Evolutionary conservation across 1,284 basidiomycete genomes (phyloP).

Genomic region (Apiotrichum siamense): DNA sequence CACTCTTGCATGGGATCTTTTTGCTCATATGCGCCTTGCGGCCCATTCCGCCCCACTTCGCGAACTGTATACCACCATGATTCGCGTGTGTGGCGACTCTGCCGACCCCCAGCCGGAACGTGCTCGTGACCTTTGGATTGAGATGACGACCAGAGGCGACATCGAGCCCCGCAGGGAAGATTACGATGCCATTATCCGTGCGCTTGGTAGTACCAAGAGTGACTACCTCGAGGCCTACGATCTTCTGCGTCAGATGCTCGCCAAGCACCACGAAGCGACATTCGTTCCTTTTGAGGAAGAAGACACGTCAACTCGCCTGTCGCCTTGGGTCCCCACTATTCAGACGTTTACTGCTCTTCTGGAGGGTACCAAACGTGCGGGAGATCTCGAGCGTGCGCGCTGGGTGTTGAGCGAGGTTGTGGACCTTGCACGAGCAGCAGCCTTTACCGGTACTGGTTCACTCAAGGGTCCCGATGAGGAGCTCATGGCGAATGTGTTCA

Average conservation of each 20-base stretch:
- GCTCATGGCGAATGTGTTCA: slow-evolving; percentile 76
- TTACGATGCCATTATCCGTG: slow-evolving; percentile 77
- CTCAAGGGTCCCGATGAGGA: slow-evolving; percentile 57
- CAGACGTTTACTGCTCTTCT: slow-evolving; percentile 75
- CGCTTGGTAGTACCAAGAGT: slow-evolving; percentile 53
- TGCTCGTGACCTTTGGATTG: slow-evolving; percentile 85
- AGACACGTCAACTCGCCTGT: slow-evolving; percentile 46
- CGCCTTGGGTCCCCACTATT: slow-evolving; percentile 58
- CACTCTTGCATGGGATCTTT: slow-evolving; percentile 86
- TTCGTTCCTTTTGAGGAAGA: slow-evolving; percentile 29
- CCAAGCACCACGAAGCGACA: slow-evolving; percentile 54
- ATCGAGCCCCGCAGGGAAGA: slow-evolving; percentile 62
- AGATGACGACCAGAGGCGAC: slow-evolving; percentile 66
- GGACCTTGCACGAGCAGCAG: slow-evolving; percentile 46
- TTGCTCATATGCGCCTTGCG: slow-evolving; percentile 89
- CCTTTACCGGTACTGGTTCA: background rate
- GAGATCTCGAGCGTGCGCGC: slow-evolving; percentile 72
- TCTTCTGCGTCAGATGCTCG: slow-evolving; percentile 73
- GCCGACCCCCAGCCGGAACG: slow-evolving; percentile 71
- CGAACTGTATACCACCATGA: slow-evolving; percentile 76
- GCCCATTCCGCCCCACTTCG: slow-evolving; percentile 76
- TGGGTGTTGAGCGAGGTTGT: slow-evolving; percentile 86
- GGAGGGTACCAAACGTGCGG: slow-evolving; percentile 78
- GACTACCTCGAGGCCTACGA: slow-evolving; percentile 69
- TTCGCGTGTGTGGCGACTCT: slow-evolving; percentile 67